Evolutionary conservation across 2,329 filamentous ascomycete species (phyloP), one percentile per base, ranked within the genome.

Genomic region (Aspergillus latus): DNA sequence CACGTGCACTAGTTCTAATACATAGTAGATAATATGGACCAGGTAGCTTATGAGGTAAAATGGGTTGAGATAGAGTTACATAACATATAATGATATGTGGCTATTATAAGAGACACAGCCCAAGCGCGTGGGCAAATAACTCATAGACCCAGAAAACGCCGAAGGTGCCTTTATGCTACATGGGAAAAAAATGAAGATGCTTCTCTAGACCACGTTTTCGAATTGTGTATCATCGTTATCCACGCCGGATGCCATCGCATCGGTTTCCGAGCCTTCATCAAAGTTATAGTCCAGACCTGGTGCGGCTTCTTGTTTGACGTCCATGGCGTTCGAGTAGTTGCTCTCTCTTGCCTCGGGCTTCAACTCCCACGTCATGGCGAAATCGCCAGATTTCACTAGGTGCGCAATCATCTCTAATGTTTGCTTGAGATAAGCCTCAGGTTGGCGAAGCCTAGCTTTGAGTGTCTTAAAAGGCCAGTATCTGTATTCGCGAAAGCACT

Each of bases 381-480:
- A 96, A 2, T 86, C 83, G 28, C 93, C 93, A 45, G 86, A 88
- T 73, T 92, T 90, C 70, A 95, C 87, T 59, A 96, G 77, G 16
- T 89, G 84, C 0, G 91, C 93, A 58, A 97, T 84, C 68, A 91
- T 86, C 60, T 92, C 88, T 63, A 99, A 77, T 0, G 87, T 88
- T 70, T 94, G 85, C 53, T 93, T 91, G 59, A 99, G 84, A 72
- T 92, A 97, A n/a, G 88, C 87, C 71, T 97, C 94, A 1, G 94
- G 94, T 75, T 99, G 94, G 58, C 87, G 84, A 39, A 95, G 84
- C 59, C 83, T 79, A 49, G 85, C 81, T 61, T 91, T 90, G 64
- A 99, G 83, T 4, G 88, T 85, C 69, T 90, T 92, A 81, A 97
- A 89, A n/a, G 89, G 87, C 92, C 93, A 99, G 75, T 94, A 97